A percentile compares a stretch with the other conserved stretches of the same genome.
These are phyloP conservation scores for Chrysoporthe austroafricana DNA, from an alignment of 2,329 filamentous ascomycete genomes.

Conservation along the genomic window DNA sequence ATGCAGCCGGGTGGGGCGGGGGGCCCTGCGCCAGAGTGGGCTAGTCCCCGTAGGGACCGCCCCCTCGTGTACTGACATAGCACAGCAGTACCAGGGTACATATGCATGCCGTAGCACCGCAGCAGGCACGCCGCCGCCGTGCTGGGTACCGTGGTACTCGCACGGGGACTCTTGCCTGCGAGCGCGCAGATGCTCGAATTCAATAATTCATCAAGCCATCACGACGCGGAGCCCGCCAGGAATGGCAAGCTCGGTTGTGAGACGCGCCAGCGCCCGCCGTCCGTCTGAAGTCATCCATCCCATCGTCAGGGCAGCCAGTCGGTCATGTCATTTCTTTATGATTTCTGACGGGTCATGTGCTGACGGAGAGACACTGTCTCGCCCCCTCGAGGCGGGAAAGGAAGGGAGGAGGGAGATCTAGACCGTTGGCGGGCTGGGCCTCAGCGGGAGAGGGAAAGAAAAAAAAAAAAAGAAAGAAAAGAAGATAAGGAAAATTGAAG, in stretches of 20 bases:
- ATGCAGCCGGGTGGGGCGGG: not conserved
- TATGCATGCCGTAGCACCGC: not conserved
- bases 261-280: not conserved
- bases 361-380: not conserved
- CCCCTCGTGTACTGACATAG: not conserved
- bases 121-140: too few species aligned
- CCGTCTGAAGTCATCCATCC: not conserved
- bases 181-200: not conserved
- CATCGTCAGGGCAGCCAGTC: not conserved
- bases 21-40: too few species aligned
- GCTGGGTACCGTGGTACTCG: too few species aligned
- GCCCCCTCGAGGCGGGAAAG: not conserved
- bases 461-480: not conserved
- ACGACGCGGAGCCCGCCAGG: not conserved
- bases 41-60: not conserved
- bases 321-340: not conserved
- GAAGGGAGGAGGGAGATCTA: not conserved
- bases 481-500: not conserved
- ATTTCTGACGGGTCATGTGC: not conserved
- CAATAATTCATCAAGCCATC: slow-evolving; percentile 17
- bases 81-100: not conserved
- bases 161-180: too few species aligned
- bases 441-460: too few species aligned
- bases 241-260: not conserved
- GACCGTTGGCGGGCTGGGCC: too few species aligned